A percentile compares a stretch with the other conserved stretches of the same genome.
phyloP scores from a whole-genome alignment of 2,329 filamentous ascomycete genomes.

The Trichoderma polysporum region DNA sequence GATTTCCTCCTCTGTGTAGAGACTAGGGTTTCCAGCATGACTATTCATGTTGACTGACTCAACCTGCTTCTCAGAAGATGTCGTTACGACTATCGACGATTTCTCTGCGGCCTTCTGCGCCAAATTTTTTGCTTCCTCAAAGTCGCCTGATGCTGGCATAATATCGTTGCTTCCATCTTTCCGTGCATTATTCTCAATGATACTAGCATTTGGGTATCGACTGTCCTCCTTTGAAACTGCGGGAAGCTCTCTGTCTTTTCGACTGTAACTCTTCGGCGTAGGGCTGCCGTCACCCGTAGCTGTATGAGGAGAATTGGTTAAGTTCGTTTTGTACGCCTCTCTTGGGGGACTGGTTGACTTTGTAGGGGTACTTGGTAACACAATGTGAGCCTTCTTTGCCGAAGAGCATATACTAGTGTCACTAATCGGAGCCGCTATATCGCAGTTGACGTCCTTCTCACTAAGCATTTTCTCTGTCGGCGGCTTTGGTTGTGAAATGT shows the following conservation, averaged over 20 bases:
- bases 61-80: not conserved
- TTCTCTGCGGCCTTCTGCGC: not conserved
- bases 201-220: not conserved
- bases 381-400: constrained; percentile 25
- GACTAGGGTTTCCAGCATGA: constrained; percentile 19
- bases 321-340: not conserved
- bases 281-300: not conserved
- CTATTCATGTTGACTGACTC: not conserved
- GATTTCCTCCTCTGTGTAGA: constrained; percentile 35
- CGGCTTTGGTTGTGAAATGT: constrained; percentile 31
- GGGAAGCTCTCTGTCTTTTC: not conserved
- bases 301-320: not conserved
- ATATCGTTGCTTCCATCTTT: not conserved
- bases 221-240: not conserved
- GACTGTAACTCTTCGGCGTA: not conserved
- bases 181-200: too few relatives aligned
- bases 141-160: not conserved
- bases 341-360: not conserved
- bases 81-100: not conserved
- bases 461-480: constrained; percentile 30
- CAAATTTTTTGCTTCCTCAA: not conserved
- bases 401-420: constrained; percentile 13
- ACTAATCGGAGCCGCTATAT: constrained; percentile 13
- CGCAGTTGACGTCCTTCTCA: not conserved
- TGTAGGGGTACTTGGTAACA: constrained; percentile 7